These are phyloP conservation scores for sweet orange (Citrus sinensis) DNA, from an alignment of 345 rosid species.

Conservation along the genomic window DNA sequence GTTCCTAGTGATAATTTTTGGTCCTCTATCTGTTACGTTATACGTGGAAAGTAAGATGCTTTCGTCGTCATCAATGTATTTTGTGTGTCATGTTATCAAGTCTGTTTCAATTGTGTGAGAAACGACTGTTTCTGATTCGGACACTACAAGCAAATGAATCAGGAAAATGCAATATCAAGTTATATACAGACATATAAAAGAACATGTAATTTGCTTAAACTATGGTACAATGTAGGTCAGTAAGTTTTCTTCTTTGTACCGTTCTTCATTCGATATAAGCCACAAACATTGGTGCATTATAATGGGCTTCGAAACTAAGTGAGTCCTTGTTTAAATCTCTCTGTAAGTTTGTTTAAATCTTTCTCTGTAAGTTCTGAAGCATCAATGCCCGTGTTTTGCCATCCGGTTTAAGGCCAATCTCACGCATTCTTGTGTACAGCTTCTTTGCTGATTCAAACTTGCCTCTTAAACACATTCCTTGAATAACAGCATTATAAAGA, in stretches of 20 bases:
- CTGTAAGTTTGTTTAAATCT: background rate
- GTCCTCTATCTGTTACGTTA: too few relatives aligned
- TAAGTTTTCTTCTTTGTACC: background rate
- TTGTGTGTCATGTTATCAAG: too few relatives aligned
- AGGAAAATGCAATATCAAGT: background rate
- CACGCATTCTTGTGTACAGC: conserved; percentile 53
- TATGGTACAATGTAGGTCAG: background rate
- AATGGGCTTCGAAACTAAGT: too few relatives aligned
- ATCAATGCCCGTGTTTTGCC: conserved; percentile 71
- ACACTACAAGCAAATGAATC: background rate
- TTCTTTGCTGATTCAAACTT: conserved; percentile 58
- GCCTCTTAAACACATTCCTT: conserved; percentile 70
- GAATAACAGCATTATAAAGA: conserved; percentile 62
- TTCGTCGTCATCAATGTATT: too few relatives aligned
- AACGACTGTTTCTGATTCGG: background rate
- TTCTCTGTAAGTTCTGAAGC: conserved; percentile 59
- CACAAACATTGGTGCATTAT: background rate
- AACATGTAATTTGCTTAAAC: background rate
- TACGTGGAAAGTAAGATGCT: too few relatives aligned
- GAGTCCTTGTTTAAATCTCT: background rate
- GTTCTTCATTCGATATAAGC: background rate
- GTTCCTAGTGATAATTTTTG: background rate
- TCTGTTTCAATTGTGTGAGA: background rate
- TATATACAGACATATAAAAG: background rate
- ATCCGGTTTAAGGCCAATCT: conserved; percentile 56